Evolutionary conservation across 2,329 filamentous ascomycete species (phyloP), one percentile per base, ranked within the genome.

Genomic region (Colletotrichum liaoningense): DNA sequence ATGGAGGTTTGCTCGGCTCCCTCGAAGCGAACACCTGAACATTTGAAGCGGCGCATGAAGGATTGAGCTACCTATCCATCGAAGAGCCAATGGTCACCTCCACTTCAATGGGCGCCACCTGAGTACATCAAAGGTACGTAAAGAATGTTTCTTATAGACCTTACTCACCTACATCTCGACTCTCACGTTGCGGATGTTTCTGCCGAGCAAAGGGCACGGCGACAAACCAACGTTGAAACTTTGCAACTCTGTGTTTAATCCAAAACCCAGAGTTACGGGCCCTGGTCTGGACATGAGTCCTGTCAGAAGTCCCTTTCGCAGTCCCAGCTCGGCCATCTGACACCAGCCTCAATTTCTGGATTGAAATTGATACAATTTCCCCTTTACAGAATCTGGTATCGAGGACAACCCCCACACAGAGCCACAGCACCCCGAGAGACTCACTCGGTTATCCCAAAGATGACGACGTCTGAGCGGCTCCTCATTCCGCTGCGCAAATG

Each of bases 401-500:
- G n/a, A n/a, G n/a, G n/a, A n/a, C 14, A 38, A 42, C 14, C 12
- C 14, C 35, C 35, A 6, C 3, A 33, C 9, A 33, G 4, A 33
- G 11, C 9, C 33, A 33, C 28, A 14, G 22, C 22, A 28, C 24
- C 14, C 16, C 5, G 8, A 58, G 19, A 12, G 42, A 28, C 33
- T 33, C 33, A 35, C 35, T 65, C 30, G 42, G 22, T 30, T 56
- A 12, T 26, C 9, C 46, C 22, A 63, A 64, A 64, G n/a, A 14
- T 64, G 67, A 60, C 24, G 28, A 56, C 19, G 55, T 49, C 42
- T 70, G 60, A 24, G 56, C 70, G 55, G 19, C 70, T 73, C 59
- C 22, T 35, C 55, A 55, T 71, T 49, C 24, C 26, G 30, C 19
- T 30, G 35, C 26, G 59, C 14, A 73, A 64, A 70, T 73, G 69